Evolutionary conservation across 495 filamentous ascomycete species (phyloP), one percentile per base, ranked within the genome.

Genomic region (Apodospora peruviana): DNA sequence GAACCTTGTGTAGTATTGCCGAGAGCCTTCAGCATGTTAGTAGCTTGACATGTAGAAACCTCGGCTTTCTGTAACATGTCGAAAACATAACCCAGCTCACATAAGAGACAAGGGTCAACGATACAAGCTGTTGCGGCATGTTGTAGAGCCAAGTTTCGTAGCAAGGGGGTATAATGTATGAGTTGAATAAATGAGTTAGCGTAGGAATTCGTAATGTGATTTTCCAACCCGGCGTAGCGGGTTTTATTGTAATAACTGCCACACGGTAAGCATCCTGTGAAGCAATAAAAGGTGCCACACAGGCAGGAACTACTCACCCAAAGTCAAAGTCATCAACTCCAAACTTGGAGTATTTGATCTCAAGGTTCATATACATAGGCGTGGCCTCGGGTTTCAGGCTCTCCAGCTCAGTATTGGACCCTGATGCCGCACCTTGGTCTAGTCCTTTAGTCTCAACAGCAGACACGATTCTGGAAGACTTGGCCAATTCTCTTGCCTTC

Each of bases 291-390:
- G 9, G 10, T 8, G 21, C 3, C 37, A 40, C 17, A 18, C 9
- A 8, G 4, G 37, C 18, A 8, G 12, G n/a, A 46, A 23, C 12
- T 1, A 59, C 80, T 64, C 68, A 95, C 86, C 82, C 81, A 70
- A 98, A 98, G 65, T 98, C 91, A 63, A 97, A 97, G 66, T 97
- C 94, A 58, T 96, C 90, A 2, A 99, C 88, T 10, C 93, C 91
- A 69, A 95, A 96, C 62, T 87, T 90, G 68, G 91, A 95, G 64
- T 96, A 96, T 59, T 95, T 95, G 65, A 96, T 97, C 64, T 96
- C 89, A 4, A 94, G 83, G 56, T 90, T 90, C 45, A 84, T 81
- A 60, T 95, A 98, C 66, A 90, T 85, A 2, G 85, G 74, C 2
- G 93, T 84, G 19, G 91, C 87, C 44, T 95, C 89, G 60, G 68